A percentile compares a stretch with the other conserved stretches of the same genome.
Conservation (phyloP, 306 rosid genomes). For the Corylus avellana region DNA sequence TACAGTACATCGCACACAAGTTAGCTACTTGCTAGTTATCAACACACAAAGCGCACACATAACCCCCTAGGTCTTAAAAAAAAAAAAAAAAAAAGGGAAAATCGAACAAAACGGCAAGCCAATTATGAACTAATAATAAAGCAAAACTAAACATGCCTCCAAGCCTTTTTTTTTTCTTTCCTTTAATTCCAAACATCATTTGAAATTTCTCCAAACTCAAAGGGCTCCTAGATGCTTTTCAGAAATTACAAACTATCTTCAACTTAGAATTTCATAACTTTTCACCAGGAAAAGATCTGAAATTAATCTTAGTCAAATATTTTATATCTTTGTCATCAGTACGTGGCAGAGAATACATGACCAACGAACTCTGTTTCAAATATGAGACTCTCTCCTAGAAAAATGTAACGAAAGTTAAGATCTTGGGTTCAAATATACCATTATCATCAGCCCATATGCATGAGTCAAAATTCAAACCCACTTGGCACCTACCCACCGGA, state of each 20-base stretch:
- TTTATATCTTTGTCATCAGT: neutral
- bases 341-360: neutral
- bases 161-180: neutral
- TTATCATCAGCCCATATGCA: neutral
- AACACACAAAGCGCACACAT: neutral
- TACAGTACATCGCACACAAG: neutral
- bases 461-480: neutral
- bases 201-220: neutral
- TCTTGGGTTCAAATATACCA: no score
- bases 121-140: neutral
- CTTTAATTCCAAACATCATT: neutral
- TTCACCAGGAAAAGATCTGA: neutral
- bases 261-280: neutral
- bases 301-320: neutral
- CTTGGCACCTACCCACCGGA: neutral
- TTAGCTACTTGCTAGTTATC: neutral
- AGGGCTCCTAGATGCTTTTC: neutral
- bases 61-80: neutral
- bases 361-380: neutral
- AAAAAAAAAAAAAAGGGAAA: neutral
- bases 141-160: neutral
- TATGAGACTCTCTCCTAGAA: no score
- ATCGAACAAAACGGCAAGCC: neutral
- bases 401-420: no score
- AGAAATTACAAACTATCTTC: neutral